Conservation (phyloP, 1,139 yeast genomes). For the Starmera stellimalicola region DNA sequence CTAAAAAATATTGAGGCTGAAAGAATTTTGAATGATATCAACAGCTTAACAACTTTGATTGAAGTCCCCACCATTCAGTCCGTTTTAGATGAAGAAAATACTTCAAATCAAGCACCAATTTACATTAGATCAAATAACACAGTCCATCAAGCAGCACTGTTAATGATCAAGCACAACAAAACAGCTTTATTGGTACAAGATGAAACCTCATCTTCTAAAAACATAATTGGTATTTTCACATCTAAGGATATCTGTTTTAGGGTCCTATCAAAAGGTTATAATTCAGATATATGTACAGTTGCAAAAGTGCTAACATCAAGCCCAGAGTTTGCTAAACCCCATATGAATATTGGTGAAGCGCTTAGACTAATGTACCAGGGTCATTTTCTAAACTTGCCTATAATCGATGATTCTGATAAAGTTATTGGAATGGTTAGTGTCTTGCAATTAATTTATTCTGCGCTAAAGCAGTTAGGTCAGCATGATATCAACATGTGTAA, state of each 20-base stretch:
- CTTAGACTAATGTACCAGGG: slow-evolving; percentile 34
- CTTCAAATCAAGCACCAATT: slow-evolving; percentile 18
- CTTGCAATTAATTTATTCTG: slow-evolving; percentile 28
- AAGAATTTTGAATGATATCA: slow-evolving; percentile 22
- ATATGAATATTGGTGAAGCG: slow-evolving; percentile 28
- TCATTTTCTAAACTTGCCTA: slow-evolving; percentile 30
- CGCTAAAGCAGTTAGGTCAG: slow-evolving; percentile 23
- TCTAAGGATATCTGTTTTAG: slow-evolving; percentile 32
- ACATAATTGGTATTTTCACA: slow-evolving; percentile 31
- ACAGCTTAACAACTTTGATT: slow-evolving; percentile 24
- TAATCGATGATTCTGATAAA: slow-evolving; percentile 17
- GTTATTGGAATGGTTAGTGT: slow-evolving; percentile 32
- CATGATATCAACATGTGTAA: slow-evolving; percentile 6
- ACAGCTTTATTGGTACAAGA: slow-evolving; percentile 30
- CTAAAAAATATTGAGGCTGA: slow-evolving; percentile 16
- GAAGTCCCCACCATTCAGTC: slow-evolving; percentile 28
- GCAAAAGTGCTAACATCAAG: slow-evolving; percentile 31
- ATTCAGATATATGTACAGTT: slow-evolving; percentile 26
- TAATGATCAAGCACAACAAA: slow-evolving; percentile 23
- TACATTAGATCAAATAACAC: slow-evolving; percentile 25
- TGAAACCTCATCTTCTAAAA: slow-evolving; percentile 15
- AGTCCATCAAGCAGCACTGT: slow-evolving; percentile 25
- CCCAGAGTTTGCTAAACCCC: slow-evolving; percentile 30
- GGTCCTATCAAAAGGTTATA: slow-evolving; percentile 25
- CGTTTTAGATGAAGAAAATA: slow-evolving; percentile 17